Evolutionary conservation across 2,329 filamentous ascomycete genomes (phyloP).

Genomic region (Lasiodiplodia theobromae): DNA sequence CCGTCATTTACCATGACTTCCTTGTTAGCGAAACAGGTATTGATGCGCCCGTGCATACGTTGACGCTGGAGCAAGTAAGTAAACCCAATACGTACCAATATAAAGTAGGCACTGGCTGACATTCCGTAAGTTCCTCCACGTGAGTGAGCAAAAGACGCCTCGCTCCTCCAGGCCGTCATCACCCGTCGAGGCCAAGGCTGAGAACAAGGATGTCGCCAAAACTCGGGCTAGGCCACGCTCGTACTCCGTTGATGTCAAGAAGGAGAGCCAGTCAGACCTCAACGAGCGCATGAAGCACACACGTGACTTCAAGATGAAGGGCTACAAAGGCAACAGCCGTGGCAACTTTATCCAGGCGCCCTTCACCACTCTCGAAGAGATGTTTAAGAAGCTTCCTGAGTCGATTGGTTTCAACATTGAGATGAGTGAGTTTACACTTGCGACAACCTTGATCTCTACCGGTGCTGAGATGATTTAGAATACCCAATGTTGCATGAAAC

Average conservation of each 20-base stretch:
- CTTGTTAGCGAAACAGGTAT: constrained; percentile 97
- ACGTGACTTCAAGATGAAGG: constrained; percentile 90
- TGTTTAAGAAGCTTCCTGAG: constrained; percentile 84
- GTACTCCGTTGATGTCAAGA: constrained; percentile 64
- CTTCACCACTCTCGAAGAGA: constrained; percentile 92
- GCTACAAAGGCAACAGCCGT: constrained; percentile 93
- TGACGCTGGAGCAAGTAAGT: constrained; percentile 81
- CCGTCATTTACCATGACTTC: constrained; percentile 98
- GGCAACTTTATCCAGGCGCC: constrained; percentile 95
- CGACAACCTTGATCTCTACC: not conserved
- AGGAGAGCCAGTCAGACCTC: constrained; percentile 58
- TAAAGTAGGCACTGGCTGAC: constrained; percentile 31
- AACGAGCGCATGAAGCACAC: constrained; percentile 97
- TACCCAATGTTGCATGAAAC: constrained; percentile 98
- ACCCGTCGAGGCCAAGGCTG: constrained; percentile 40
- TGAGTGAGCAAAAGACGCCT: constrained; percentile 67
- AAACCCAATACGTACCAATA: not conserved
- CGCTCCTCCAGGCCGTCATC: constrained; percentile 57
- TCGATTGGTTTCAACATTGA: constrained; percentile 97
- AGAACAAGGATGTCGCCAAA: constrained; percentile 30
- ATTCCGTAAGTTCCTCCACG: constrained; percentile 72
- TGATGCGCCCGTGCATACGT: constrained; percentile 92
- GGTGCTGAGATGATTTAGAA: constrained; percentile 54
- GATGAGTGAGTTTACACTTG: constrained; percentile 66
- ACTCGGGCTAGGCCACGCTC: constrained; percentile 54